Evolutionary conservation across 2,329 filamentous ascomycete species (phyloP), one percentile per base, ranked within the genome.

Genomic region (Podosphaera fusca): DNA sequence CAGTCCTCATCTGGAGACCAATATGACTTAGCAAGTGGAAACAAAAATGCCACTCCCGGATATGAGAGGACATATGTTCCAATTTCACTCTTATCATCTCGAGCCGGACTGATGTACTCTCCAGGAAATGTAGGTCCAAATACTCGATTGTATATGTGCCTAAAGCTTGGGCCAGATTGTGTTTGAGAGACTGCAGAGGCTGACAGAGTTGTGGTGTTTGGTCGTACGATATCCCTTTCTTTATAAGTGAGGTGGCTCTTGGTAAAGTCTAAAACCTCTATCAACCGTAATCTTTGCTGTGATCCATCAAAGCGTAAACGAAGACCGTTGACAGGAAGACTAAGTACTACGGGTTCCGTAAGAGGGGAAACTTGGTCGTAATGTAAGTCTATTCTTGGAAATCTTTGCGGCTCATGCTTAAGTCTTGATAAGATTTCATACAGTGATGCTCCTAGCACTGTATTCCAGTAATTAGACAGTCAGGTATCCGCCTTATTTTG

Each of bases 111-210:
- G 42, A 95, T 76, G 66, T 90, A 98, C 72, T 98, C 92, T 61
- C 92, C 92, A 1, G 85, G 85, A 67, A 94, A 96, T 0, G 90
- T 94, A 21, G 89, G 89, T 0, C 92, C 92, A 61, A 98, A 82
- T n/a, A 95, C 74, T 56, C 86, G 82, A 64, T 94, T 87, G 68
- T 96, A 98, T 62, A 98, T 83, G 68, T 94, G 87, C 59, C 84
- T 78, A 68, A 95, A 95, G 14, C 79, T 84, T 3, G 88, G 89
- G 0, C 87, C 87, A 54, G 73, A 64, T 34, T 67, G 65, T 45
- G 59, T 64, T 31, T 61, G 67, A 64, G 63, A 34, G 12, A 59
- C 58, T 9, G 50, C 66, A 65, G 45, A 64, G 59, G 30, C 64
- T 64, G 55, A 62, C 61, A 21, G 65, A 50, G 50, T 60, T 57